Evolutionary conservation across 2,329 filamentous ascomycete species (phyloP), one percentile per base, ranked within the genome.

Genomic region (Chrysoporthe cubensis): DNA sequence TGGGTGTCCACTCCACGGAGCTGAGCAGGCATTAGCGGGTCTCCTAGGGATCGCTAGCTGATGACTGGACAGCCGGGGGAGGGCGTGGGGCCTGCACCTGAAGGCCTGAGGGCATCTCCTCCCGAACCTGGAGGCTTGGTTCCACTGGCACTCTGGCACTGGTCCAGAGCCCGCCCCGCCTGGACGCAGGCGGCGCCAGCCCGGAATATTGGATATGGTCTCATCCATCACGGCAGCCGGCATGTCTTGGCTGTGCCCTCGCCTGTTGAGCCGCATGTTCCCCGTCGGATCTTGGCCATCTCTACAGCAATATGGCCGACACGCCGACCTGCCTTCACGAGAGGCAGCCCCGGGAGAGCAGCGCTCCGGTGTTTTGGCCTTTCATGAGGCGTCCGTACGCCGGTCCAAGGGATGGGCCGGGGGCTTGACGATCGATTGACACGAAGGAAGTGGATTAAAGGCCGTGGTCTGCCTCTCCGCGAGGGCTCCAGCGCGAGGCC

Each of bases 371-470:
- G 50, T 40, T 11, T 54, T 21, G 32, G 14, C 26, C 50, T 32
- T 54, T 21, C 26, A 34, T 13, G 26, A 16, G 21, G 32, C 26
- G 50, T 32, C 16, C 21, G 14, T 32, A 54, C 50, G 5, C 50
- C 11, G 50, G 26, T 32, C 50, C 50, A 32, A 32, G 21, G 4
- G 50, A 13, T 54, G 26, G 1, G 11, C 21, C 8, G 3, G 13
- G 26, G 11, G 26, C 11, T 32, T 34, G 48, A 14, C 26, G 52
- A 57, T 37, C 32, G 16, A 18, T 57, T 57, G 43, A 21, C 16
- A 14, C 48, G 42, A 69, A 69, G 67, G 42, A 69, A 69, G 67
- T 69, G 61, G 66, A 69, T 61, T 42, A 69, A 69, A 65, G 67
- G 42, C 63, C 42, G 43, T 14, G 7, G 54, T 34, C 61, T 18